Base-by-base conservation (phyloP, 164 flowering plant genomes). In the Dillenia suffruticosa region DNA sequence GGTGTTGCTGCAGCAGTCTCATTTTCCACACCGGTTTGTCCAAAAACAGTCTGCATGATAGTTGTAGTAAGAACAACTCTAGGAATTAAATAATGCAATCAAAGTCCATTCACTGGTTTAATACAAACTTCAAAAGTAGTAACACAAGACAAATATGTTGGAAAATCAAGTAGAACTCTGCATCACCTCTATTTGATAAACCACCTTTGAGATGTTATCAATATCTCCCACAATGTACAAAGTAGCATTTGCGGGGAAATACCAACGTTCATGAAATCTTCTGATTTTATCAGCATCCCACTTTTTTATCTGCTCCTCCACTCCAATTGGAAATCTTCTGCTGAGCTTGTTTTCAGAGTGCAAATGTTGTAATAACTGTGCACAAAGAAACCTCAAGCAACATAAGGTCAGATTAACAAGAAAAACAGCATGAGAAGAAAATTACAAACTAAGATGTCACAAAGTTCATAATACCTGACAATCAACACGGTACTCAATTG, bases 321-420 rank as follows among this genome's bases (percentile, higher is more conserved):
- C 70, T 74, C 99, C 99, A 74, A 95, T 95, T 26, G 99, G 99
- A 63, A 95, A 95, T 70, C 99, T 77, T 76, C 71, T 79, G 72
- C 99, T 90, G 68, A 95, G 81, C 88, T 95, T 95, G 84, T 95
- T 95, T 70, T 95, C 99, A 65, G 99, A 92, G 77, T 95, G 99
- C 68, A 95, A 78, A 82, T 92, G 84, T 71, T 90, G 97, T 54
- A 95, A 69, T 76, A 95, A 71, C 99, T 95, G 74, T 49, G 58
- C 12, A 46, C 72, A 78, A 62, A 58, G 46, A 63, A 65, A 63
- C 50, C 69, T 40, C 9, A 68, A 10, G 57, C 24, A 50, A 46
- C 12, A 62, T 44, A 11, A 52, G 47, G 22, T 19, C 22, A 46
- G 45, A 64, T 43, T 45, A 15, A 22, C 44, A 48, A 58, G 22